Percentiles rank a stretch among this genome's conserved stretches.
Conservation (phyloP, 306 rosid genomes). For the Hippophae tibetana region DNA sequence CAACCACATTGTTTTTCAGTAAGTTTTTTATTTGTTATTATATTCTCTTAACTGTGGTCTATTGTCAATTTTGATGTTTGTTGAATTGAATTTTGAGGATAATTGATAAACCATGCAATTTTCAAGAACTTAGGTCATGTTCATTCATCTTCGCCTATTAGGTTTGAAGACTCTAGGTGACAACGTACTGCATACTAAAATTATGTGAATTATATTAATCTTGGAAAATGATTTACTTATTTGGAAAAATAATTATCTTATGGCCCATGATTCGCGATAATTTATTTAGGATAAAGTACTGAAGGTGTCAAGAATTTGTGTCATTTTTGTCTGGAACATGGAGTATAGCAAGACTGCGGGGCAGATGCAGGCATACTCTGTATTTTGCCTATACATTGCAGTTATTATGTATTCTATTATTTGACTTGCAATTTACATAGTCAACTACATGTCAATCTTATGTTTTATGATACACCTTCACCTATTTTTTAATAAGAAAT, state of each 20-base stretch:
- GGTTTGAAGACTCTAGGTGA: too few species aligned
- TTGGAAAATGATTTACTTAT: not conserved
- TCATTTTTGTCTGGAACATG: constrained; percentile 28
- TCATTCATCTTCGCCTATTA: not conserved
- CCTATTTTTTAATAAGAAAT: too few species aligned
- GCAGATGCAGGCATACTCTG: constrained; percentile 47
- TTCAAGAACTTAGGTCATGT: not conserved
- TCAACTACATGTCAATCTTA: not conserved
- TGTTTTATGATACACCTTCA: too few species aligned
- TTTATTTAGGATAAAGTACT: constrained; percentile 41
- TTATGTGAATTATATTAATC: too few species aligned
- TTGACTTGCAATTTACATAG: not conserved
- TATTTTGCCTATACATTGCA: not conserved
- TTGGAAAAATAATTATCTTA: constrained; percentile 7
- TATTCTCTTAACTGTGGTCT: too few species aligned
- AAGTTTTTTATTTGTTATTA: too few species aligned
- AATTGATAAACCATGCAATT: not conserved
- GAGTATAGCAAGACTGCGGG: constrained; percentile 40
- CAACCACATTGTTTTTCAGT: too few species aligned
- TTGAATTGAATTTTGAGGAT: not conserved
- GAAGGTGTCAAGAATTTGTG: constrained; percentile 53
- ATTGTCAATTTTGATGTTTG: not conserved
- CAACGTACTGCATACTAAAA: too few species aligned
- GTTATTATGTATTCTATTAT: not conserved
- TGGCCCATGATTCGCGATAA: constrained; percentile 16